A percentile compares a stretch with the other conserved stretches of the same genome.
Evolutionary conservation across 345 rosid species (phyloP).

Genomic region (Linum tenue): DNA sequence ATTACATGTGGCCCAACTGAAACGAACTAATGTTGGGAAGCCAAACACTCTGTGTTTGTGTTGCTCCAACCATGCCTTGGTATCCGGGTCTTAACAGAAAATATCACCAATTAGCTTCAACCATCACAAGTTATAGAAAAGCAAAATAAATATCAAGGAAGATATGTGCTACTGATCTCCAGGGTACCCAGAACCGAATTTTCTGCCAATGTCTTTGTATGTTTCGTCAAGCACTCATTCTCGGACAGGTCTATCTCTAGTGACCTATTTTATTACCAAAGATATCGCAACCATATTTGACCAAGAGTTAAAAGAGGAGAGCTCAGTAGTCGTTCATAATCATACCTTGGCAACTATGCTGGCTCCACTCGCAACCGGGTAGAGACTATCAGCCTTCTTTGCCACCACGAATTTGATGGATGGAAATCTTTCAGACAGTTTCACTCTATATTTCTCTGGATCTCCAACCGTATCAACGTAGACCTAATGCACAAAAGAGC

Average conservation of each 20-base stretch:
- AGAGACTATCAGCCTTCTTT: slow-evolving; percentile 95
- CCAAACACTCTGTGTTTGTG: slow-evolving; percentile 80
- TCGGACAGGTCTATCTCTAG: slow-evolving; percentile 75
- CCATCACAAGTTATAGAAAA: background rate
- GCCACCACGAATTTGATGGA: slow-evolving; percentile 78
- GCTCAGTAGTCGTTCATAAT: background rate
- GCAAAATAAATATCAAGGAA: background rate
- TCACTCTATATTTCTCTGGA: slow-evolving; percentile 69
- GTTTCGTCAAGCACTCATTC: slow-evolving; percentile 84
- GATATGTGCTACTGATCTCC: slow-evolving; percentile 46
- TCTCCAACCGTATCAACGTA: slow-evolving; percentile 93
- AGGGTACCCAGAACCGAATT: slow-evolving; percentile 94
- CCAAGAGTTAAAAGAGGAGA: background rate
- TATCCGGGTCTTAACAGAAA: slow-evolving; percentile 54
- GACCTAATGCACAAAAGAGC: slow-evolving; percentile 37
- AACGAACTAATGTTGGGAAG: slow-evolving; percentile 79
- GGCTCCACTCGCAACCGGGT: slow-evolving; percentile 93
- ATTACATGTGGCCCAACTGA: slow-evolving; percentile 96
- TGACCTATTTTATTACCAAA: slow-evolving; percentile 42
- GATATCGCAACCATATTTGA: background rate
- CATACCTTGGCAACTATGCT: slow-evolving; percentile 94
- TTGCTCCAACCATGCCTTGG: slow-evolving; percentile 73
- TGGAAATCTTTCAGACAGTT: slow-evolving; percentile 71
- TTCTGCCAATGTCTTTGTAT: slow-evolving; percentile 51
- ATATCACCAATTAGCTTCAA: background rate